These are phyloP conservation scores for Phytophthora niederhauseri DNA, from an alignment of 352 stramenopile genomes.

Conservation along the genomic window DNA sequence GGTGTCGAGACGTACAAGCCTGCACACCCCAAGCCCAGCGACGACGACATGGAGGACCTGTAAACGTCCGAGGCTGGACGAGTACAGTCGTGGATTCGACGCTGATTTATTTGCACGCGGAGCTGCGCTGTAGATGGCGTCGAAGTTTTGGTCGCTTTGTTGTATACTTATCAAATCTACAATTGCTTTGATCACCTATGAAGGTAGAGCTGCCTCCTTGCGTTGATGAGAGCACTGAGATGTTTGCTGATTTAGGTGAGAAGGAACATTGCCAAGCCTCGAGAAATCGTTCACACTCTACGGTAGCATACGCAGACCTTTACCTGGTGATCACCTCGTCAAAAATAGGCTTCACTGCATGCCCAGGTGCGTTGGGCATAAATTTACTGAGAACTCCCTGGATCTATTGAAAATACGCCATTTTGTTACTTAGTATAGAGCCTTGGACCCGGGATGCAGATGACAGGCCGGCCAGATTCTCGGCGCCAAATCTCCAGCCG, in stretches of 20 bases:
- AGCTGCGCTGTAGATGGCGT: conserved; percentile 1
- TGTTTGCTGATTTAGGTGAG: not conserved
- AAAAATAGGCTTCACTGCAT: conserved; percentile 10
- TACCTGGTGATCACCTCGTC: not conserved
- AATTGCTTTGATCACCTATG: conserved; percentile 10
- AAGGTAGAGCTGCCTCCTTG: not conserved
- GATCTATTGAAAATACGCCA: not conserved
- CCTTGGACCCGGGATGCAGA: not conserved
- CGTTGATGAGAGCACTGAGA: not conserved
- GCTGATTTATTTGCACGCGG: conserved; percentile 4
- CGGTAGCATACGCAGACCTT: no score
- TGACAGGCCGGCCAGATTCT: conserved; percentile 19
- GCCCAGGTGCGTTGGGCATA: not conserved
- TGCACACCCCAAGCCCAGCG: conserved; percentile 44
- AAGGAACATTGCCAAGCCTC: not conserved
- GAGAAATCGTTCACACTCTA: no score
- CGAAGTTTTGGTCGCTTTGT: conserved; percentile 14
- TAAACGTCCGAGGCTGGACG: conserved; percentile 32
- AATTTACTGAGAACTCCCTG: not conserved
- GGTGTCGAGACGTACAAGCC: conserved; percentile 75
- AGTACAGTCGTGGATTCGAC: not conserved
- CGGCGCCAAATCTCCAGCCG: conserved; percentile 19
- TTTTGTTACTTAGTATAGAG: conserved; percentile 1
- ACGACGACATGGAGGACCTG: conserved; percentile 65
- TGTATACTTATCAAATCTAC: conserved; percentile 36